Percentiles rank a stretch among this genome's conserved stretches.
Conservation (phyloP, 345 rosid genomes). For the Arabidopsis suecica region DNA sequence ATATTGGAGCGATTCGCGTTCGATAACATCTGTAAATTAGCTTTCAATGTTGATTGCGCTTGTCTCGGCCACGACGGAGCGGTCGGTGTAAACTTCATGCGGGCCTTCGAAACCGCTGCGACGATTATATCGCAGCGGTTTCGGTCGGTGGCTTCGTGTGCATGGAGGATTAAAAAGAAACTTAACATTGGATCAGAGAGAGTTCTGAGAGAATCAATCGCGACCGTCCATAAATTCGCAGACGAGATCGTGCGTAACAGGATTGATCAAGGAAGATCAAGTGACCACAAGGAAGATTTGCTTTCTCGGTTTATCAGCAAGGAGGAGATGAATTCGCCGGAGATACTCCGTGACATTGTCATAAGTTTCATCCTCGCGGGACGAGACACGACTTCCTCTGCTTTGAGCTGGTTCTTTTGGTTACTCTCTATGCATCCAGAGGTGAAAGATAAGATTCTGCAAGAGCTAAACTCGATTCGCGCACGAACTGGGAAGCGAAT, state of each 20-base stretch:
- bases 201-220: conserved; percentile 45
- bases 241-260: conserved; percentile 51
- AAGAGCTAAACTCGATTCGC: conserved; percentile 50
- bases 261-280: conserved; percentile 56
- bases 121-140: conserved; percentile 51
- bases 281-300: conserved; percentile 50
- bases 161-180: conserved; percentile 56
- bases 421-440: conserved; percentile 52
- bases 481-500: conserved; percentile 19
- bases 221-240: conserved; percentile 57
- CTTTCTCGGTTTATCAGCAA: conserved; percentile 56
- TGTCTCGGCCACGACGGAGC: conserved; percentile 58
- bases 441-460: conserved; percentile 46
- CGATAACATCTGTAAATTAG: conserved; percentile 73
- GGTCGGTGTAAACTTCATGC: conserved; percentile 48
- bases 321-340: conserved; percentile 53
- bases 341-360: conserved; percentile 58
- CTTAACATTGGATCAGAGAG: conserved; percentile 59
- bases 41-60: conserved; percentile 70
- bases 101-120: conserved; percentile 57
- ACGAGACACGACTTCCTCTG: conserved; percentile 79
- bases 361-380: conserved; percentile 73
- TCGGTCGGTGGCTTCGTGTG: conserved; percentile 28
- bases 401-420: conserved; percentile 82
- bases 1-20: conserved; percentile 69